Evolutionary conservation across 1,139 yeast genomes (phyloP).

Genomic region (Lodderomyces margitis): DNA sequence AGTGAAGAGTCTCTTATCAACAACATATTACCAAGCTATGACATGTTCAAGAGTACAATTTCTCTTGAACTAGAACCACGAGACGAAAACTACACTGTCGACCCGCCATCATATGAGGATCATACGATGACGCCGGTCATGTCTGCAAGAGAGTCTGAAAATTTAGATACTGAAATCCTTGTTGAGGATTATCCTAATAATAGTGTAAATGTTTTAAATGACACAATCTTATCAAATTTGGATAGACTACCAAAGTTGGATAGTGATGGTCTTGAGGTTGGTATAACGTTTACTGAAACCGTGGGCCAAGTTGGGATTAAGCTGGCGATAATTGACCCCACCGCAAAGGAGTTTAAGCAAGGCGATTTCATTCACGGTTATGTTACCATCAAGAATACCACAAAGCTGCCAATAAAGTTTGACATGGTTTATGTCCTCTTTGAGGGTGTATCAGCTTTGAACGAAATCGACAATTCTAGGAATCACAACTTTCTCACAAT

Average conservation of each 20-base stretch:
- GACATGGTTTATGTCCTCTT: slow-evolving; percentile 45
- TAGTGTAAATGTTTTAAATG: slow-evolving; percentile 39
- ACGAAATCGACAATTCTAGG: slow-evolving; percentile 25
- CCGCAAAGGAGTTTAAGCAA: slow-evolving; percentile 32
- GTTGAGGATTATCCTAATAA: slow-evolving; percentile 14
- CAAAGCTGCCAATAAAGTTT: slow-evolving; percentile 31
- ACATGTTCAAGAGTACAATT: slow-evolving; percentile 46
- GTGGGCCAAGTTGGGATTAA: slow-evolving; percentile 43
- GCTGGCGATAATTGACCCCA: slow-evolving; percentile 33
- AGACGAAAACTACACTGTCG: slow-evolving; percentile 40
- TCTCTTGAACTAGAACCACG: slow-evolving; percentile 38
- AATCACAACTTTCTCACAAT: slow-evolving; percentile 41
- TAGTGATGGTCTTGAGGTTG: slow-evolving; percentile 29
- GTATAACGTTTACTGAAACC: slow-evolving; percentile 37
- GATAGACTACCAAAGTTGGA: slow-evolving; percentile 38
- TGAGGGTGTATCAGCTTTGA: slow-evolving; percentile 32
- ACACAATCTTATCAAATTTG: slow-evolving; percentile 44
- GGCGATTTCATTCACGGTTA: slow-evolving; percentile 43
- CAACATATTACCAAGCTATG: slow-evolving; percentile 46
- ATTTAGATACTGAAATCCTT: background rate
- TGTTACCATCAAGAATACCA: slow-evolving; percentile 34
- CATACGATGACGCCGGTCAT: slow-evolving; percentile 27
- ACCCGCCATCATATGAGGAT: slow-evolving; percentile 38
- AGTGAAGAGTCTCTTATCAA: slow-evolving; percentile 34
- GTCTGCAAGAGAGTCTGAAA: slow-evolving; percentile 18